These are phyloP conservation scores for Pezicula carpinea DNA, from an alignment of 2,329 filamentous ascomycete species.

Conservation along the genomic window DNA sequence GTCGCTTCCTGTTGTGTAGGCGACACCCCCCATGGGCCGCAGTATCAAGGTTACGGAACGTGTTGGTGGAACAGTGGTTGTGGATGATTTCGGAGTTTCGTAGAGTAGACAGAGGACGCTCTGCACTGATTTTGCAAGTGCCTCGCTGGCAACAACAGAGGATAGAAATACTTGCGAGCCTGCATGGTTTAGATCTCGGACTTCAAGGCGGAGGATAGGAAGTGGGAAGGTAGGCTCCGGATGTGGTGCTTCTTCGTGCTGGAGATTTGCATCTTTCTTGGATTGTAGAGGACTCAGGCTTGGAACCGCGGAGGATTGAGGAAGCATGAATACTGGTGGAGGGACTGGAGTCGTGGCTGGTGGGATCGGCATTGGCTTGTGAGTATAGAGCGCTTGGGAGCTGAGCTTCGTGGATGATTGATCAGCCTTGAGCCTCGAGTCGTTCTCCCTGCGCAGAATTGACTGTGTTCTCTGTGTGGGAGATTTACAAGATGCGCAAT, in stretches of 20 bases:
- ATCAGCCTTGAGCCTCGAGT: too few relatives aligned
- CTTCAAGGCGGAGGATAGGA: conserved; percentile 55
- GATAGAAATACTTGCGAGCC: conserved; percentile 65
- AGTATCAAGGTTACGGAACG: conserved; percentile 83
- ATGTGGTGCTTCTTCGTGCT: neutral
- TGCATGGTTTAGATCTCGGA: conserved; percentile 53
- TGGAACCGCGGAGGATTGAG: conserved; percentile 18
- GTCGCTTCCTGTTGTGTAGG: conserved; percentile 78
- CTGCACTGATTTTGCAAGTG: conserved; percentile 58
- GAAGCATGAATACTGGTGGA: conserved; percentile 19
- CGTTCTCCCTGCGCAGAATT: too few relatives aligned
- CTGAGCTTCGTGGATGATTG: too few relatives aligned
- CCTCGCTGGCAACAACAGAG: conserved; percentile 55
- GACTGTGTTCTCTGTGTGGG: too few relatives aligned
- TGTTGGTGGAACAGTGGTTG: conserved; percentile 51
- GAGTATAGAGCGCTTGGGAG: too few relatives aligned
- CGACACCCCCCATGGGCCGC: conserved; percentile 75
- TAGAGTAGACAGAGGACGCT: conserved; percentile 74
- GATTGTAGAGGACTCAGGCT: conserved; percentile 11
- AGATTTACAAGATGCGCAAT: too few relatives aligned
- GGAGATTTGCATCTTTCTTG: neutral
- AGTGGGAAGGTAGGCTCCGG: conserved; percentile 32
- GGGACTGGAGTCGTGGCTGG: conserved; percentile 15
- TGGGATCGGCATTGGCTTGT: too few relatives aligned
- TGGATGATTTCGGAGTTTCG: conserved; percentile 34